phyloP scores from a whole-genome alignment of 2,329 filamentous ascomycete species.

The Paracoccidioides brasiliensis region DNA sequence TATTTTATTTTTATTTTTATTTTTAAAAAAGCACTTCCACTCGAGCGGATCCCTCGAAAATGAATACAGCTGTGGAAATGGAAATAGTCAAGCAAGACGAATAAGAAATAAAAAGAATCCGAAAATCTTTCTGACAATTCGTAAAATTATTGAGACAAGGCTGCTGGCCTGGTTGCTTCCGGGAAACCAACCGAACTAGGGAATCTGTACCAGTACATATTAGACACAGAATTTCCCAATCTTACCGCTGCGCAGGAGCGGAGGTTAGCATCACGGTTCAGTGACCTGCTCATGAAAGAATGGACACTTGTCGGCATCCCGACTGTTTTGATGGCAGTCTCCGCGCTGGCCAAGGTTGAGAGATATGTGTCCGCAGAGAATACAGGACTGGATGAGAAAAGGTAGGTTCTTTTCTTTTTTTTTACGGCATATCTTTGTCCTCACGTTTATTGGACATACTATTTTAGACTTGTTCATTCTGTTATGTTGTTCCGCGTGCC shows the following conservation, averaged over 20 bases:
- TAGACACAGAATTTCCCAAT: conserved; percentile 8
- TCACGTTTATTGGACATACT: neutral
- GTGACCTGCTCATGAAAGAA: conserved; percentile 22
- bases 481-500: neutral
- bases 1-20: too few relatives aligned
- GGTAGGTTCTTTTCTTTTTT: conserved; percentile 7
- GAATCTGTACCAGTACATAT: conserved; percentile 17
- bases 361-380: conserved; percentile 10
- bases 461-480: neutral
- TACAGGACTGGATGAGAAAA: conserved; percentile 8
- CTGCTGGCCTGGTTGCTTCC: conserved; percentile 17
- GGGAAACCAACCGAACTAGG: conserved; percentile 16
- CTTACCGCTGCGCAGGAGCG: conserved; percentile 10
- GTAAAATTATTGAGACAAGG: conserved; percentile 7
- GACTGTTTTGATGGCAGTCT: conserved; percentile 18
- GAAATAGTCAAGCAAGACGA: too few relatives aligned
- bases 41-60: too few relatives aligned
- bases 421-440: neutral
- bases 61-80: too few relatives aligned
- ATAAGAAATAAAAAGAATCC: too few relatives aligned
- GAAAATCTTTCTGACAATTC: too few relatives aligned
- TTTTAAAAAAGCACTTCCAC: conserved; percentile 12
- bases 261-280: conserved; percentile 12
- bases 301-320: conserved; percentile 22
- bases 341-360: conserved; percentile 19